These are phyloP conservation scores for Ganoderma lingzhi DNA, from an alignment of 1,284 basidiomycete species.

Conservation along the genomic window DNA sequence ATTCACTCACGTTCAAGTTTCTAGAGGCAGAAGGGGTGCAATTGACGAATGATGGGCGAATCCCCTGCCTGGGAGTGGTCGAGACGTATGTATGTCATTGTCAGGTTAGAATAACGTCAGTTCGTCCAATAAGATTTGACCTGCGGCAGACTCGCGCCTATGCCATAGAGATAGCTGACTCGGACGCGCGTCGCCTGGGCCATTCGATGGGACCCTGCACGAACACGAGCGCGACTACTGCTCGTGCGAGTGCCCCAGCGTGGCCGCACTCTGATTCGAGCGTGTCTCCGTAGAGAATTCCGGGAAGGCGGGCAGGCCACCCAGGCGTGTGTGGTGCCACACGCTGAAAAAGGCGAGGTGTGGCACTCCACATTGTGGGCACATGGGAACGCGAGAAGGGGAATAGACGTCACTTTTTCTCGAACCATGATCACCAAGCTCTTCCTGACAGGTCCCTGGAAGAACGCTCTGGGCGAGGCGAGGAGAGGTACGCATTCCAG, in stretches of 20 bases:
- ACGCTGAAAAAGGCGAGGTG: background rate
- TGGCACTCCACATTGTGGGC: background rate
- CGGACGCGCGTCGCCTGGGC: background rate
- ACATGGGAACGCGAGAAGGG: background rate
- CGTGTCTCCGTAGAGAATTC: background rate
- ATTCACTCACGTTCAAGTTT: background rate
- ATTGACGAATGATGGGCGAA: background rate
- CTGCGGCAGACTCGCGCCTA: background rate
- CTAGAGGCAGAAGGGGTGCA: background rate
- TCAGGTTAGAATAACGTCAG: slow-evolving; percentile 9
- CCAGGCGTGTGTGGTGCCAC: background rate
- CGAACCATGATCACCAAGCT: slow-evolving; percentile 2
- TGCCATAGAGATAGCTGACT: background rate
- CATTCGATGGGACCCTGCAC: background rate
- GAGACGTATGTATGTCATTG: slow-evolving; percentile 7
- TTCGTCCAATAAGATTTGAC: slow-evolving; percentile 6
- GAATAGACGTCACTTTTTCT: slow-evolving; percentile 1
- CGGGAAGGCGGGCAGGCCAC: background rate
- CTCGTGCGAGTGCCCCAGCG: background rate
- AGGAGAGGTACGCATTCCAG: slow-evolving; percentile 1
- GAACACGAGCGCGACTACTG: background rate
- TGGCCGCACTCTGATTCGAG: background rate
- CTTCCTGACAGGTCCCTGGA: slow-evolving; percentile 7
- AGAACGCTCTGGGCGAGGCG: background rate
- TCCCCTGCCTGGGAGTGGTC: slow-evolving; percentile 6